These are phyloP conservation scores for Daldinia bambusicola DNA, from an alignment of 495 filamentous ascomycete genomes.

Conservation along the genomic window DNA sequence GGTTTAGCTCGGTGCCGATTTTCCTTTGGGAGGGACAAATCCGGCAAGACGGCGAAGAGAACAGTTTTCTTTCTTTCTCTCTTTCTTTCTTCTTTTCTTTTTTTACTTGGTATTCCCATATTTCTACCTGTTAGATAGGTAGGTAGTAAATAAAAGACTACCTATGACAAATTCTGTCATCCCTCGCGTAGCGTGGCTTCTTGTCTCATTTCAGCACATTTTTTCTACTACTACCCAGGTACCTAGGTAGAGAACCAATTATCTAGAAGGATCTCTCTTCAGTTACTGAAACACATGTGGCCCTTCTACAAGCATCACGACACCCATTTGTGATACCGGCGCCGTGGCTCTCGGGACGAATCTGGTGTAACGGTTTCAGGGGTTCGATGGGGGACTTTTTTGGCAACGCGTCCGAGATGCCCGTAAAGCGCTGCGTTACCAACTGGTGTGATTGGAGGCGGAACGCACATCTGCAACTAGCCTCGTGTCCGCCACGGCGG, in stretches of 20 bases:
- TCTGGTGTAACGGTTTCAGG: constrained; percentile 40
- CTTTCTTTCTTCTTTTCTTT: not conserved
- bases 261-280: constrained; percentile 3
- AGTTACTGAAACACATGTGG: constrained; percentile 31
- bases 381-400: constrained; percentile 26
- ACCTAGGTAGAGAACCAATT: constrained; percentile 7
- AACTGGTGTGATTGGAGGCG: constrained; percentile 16
- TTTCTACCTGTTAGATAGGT: not conserved
- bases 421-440: constrained; percentile 8
- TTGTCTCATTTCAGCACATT: constrained; percentile 28
- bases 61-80: not conserved
- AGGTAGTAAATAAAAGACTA: constrained; percentile 12
- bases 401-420: constrained; percentile 5
- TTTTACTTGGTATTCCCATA: not conserved
- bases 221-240: constrained; percentile 8
- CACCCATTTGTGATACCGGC: constrained; percentile 15
- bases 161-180: constrained; percentile 13
- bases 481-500: constrained; percentile 22
- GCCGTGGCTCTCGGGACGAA: constrained; percentile 41
- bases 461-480: constrained; percentile 23
- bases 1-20: constrained; percentile 14
- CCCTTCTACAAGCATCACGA: not conserved
- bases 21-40: constrained; percentile 5
- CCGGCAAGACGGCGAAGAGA: not conserved
- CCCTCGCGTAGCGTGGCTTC: constrained; percentile 17